Base-by-base conservation (phyloP, 2,329 filamentous ascomycete genomes). In the Aphanoascus verrucosus region DNA sequence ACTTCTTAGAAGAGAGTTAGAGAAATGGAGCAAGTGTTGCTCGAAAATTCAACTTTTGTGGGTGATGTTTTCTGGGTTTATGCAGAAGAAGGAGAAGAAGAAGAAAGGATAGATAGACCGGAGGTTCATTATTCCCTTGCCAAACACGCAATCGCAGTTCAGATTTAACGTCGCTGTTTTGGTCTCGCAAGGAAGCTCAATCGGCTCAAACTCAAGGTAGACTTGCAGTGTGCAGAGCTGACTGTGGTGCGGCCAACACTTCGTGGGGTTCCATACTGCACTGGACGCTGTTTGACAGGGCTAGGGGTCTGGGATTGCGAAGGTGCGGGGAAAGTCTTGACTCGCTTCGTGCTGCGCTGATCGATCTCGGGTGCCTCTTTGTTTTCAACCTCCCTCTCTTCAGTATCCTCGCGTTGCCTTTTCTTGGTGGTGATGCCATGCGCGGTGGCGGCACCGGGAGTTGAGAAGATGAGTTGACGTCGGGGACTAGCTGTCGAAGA, bases 121-220 rank as follows among this genome's bases (percentile, higher is more conserved):
- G n/a, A n/a, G n/a, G n/a, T 37, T 37, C n/a, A n/a, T n/a, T 11
- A 37, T 37, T 37, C 12, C n/a, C 3, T 12, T 11, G 12, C 9
- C 9, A 11, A 37, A 37, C 2, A 37, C 3, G 23, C 23, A 3
- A 28, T 28, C 23, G 7, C 23, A 28, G 9, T 3, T n/a, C 3
- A 37, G 5, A 3, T 46, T 49, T 59, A 69, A 55, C 61, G 54
- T 28, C 69, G 68, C 38, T 65, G 60, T 63, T 75, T 76, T 1
- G 74, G 74, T 54, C 69, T 69, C 14, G 72, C 64, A 34, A 76
- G 65, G 68, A 74, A 68, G 55, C 75, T 74, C 60, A 76, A 61
- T 28, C 74, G 70, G 55, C 70, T 73, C 59, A 74, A 61, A 52
- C 68, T 76, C 49, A 75, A 62, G 15, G 67, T 62, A 15, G 61